Percentiles rank a stretch among this genome's conserved stretches.
Conservation (phyloP, 78 protist genomes). For the Dictyostelium firmibasis region DNA sequence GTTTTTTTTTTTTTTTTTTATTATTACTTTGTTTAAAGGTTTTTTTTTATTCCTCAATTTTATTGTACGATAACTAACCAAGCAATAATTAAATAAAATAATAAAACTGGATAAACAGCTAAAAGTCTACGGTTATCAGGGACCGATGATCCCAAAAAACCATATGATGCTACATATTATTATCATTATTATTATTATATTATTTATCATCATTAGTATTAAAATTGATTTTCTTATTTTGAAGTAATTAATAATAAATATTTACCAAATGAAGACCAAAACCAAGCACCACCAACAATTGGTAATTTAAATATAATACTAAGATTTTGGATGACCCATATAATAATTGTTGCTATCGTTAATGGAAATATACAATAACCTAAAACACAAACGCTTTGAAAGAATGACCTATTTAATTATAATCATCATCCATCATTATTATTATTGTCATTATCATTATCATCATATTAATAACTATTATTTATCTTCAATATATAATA, state of each 20-base stretch:
- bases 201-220: too few relatives aligned
- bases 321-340: constrained; percentile 1
- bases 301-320: constrained; percentile 51
- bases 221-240: not conserved
- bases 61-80: constrained; percentile 77
- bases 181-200: not conserved
- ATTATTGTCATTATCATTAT: too few relatives aligned
- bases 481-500: not conserved
- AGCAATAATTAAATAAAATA: constrained; percentile 73
- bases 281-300: constrained; percentile 25
- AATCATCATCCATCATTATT: not conserved
- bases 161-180: constrained; percentile 59
- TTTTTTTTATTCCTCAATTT: not conserved
- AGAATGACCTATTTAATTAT: constrained; percentile 85
- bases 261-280: constrained; percentile 70
- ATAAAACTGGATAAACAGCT: constrained; percentile 74
- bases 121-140: constrained; percentile 49
- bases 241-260: too few relatives aligned
- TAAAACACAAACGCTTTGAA: constrained; percentile 96
- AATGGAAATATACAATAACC: constrained; percentile 98
- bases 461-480: not conserved
- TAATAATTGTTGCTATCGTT: constrained; percentile 57
- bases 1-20: not conserved
- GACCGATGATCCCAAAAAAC: constrained; percentile 61
- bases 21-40: not conserved